phyloP scores from a whole-genome alignment of 805 yeast species.

The Zygosaccharomyces gambellarensis region DNA sequence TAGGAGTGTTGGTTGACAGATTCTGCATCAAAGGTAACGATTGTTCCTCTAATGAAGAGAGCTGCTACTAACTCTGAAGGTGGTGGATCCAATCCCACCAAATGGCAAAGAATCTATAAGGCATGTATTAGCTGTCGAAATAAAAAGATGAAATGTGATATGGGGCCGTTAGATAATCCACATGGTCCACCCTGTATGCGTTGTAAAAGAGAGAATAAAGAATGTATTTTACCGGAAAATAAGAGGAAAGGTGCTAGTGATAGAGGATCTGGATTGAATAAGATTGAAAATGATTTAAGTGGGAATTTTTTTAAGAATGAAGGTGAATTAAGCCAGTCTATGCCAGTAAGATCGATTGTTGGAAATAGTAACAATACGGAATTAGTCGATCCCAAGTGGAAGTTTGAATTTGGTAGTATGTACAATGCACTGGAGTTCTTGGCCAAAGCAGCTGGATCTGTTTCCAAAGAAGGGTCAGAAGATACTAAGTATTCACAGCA shows the following conservation, averaged over 20 bases:
- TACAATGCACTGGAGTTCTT: constrained; percentile 65
- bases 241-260: neutral
- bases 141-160: constrained; percentile 80
- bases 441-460: constrained; percentile 75
- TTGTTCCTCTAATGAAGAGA: neutral
- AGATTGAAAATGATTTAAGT: neutral
- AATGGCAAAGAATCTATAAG: constrained; percentile 61
- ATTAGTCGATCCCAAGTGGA: constrained; percentile 18
- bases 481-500: neutral
- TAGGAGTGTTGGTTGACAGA: neutral
- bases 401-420: constrained; percentile 34
- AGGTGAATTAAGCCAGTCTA: neutral
- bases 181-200: constrained; percentile 79
- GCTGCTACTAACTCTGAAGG: neutral
- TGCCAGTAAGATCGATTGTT: neutral
- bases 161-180: constrained; percentile 71
- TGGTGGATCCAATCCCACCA: constrained; percentile 12
- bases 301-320: neutral
- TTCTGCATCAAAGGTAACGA: neutral
- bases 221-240: constrained; percentile 61
- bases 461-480: constrained; percentile 53
- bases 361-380: neutral
- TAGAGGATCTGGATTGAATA: neutral
- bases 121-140: constrained; percentile 86
- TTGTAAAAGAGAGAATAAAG: constrained; percentile 75